phyloP scores from a whole-genome alignment of 2,329 filamentous ascomycete genomes.

The Diaporthe helianthi region DNA sequence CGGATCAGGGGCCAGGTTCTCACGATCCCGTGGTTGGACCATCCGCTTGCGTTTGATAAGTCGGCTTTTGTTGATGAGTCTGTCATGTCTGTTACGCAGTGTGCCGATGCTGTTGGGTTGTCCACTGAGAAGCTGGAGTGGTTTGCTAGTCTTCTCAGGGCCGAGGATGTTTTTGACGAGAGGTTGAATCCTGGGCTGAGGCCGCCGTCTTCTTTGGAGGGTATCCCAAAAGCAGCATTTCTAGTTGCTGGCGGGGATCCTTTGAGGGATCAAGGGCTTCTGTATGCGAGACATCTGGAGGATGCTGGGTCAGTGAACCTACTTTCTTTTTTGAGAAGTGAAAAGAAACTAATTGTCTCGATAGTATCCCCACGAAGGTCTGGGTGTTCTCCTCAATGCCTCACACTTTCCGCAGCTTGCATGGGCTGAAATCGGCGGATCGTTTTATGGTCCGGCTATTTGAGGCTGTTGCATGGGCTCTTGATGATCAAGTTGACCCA shows the following conservation, averaged over 20 bases:
- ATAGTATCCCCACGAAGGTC: not conserved
- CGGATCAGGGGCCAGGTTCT: not conserved
- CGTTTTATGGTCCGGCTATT: not conserved
- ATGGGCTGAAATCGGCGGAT: conserved; percentile 5
- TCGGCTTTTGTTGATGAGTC: not conserved
- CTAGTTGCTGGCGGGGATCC: not conserved
- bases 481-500: not conserved
- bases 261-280: not conserved
- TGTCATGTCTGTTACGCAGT: not conserved
- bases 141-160: not conserved
- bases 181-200: not conserved
- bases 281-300: not conserved
- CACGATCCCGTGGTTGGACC: not conserved
- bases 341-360: not conserved
- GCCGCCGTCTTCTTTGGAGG: not conserved
- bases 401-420: not conserved
- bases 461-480: not conserved
- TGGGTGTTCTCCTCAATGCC: not conserved
- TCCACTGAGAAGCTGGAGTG: not conserved
- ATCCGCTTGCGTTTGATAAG: not conserved
- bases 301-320: not conserved
- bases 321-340: not conserved
- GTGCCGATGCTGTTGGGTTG: not conserved
- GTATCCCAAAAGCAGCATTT: not conserved
- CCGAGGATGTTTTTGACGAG: not conserved